Base-by-base conservation (phyloP, 495 filamentous ascomycete genomes). In the Penicillium steckii region DNA sequence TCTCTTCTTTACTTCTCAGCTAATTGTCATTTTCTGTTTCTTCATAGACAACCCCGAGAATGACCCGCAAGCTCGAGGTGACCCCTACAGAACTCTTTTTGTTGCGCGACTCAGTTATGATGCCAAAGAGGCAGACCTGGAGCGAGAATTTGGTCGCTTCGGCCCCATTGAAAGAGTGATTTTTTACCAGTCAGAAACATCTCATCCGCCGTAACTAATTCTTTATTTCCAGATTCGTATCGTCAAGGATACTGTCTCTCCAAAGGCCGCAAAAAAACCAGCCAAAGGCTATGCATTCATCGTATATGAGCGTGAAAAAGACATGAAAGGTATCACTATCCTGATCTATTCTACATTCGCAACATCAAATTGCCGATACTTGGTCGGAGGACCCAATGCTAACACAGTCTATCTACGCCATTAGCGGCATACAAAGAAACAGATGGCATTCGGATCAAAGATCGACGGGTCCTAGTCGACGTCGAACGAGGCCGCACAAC, bases 401-500 rank as follows among this genome's bases (percentile, higher is more conserved):
- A 53, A 74, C 66, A 50, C 62, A 62, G 59, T 59, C 23, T 8
- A 32, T 29, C 48, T 50, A 27, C 50, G 44, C 59, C 46, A 67
- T 48, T 71, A 89, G 85, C 84, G 61, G 87, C 87, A 62, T 90
- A 90, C 75, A 90, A 90, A 71, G 87, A 88, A 67, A 88, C 84
- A 67, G 94, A 97, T 81, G 89, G 89, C 59, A 88, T 96, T 52
- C 85, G 87, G 37, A 96, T 97, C 74, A 95, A 89, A 68, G 92
- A 92, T 59, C 85, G 94, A 58, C 85, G 87, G 46, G 89, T 97
- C 55, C 81, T 95, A 64, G 91, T 98, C 51, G 94, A 98, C 70
- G 93, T 97, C 44, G 94, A 98, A 70, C 87, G 95, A 65, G 95
- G 94, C 55, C 87, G 94, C 49, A 97, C 94, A 29, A 90, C 96